Evolutionary conservation across 1,139 yeast species (phyloP), one percentile per base, ranked within the genome.

Genomic region (Kodamaea fungicola): DNA sequence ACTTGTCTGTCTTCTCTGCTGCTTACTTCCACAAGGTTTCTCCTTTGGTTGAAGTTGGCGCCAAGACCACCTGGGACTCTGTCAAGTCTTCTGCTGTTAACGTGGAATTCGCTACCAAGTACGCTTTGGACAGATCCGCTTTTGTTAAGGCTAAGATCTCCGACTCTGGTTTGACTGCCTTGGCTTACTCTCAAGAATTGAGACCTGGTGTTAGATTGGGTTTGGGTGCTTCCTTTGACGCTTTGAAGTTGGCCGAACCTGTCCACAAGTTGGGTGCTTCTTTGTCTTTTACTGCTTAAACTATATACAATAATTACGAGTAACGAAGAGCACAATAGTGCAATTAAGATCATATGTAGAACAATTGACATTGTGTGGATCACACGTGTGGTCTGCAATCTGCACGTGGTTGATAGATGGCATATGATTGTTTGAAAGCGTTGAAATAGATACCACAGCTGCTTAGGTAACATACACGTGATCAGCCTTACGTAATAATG

Each of bases 241-340:
- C 97, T 55, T 81, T 89, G 72, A 87, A 92, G 73, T 80, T 92
- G 64, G 83, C 89, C 65, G 97, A 90, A 77, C 89, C 97, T 52
- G 96, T 94, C 61, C 98, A 92, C 83, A 90, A 94, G 82, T 78
- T 92, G 60, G 98, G 98, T 71, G 78, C 87, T 76, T 87, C 96
- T 45, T 78, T 92, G 68, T 79, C 96, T 51, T 90, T 90, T 75
- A 74, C 92, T 57, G 94, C 95, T 64, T 88, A 82, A 66, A 28
- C 31, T 12, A 28, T 28, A 12, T 28, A 28, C 12, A 28, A 28
- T 19, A 28, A 12, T 12, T 6, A 9, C 21, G 12, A 28, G 13
- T 28, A 10, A 19, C 16, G 27, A 24, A 9, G 12, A 24, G 12
- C n/a, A 24, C n/a, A 24, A 24, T 24, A 24, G 19, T 16, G 19